Evolutionary conservation across 768 basidiomycete genomes (phyloP), one percentile per base, ranked within the genome.

Genomic region (Boletus eberwhitei): DNA sequence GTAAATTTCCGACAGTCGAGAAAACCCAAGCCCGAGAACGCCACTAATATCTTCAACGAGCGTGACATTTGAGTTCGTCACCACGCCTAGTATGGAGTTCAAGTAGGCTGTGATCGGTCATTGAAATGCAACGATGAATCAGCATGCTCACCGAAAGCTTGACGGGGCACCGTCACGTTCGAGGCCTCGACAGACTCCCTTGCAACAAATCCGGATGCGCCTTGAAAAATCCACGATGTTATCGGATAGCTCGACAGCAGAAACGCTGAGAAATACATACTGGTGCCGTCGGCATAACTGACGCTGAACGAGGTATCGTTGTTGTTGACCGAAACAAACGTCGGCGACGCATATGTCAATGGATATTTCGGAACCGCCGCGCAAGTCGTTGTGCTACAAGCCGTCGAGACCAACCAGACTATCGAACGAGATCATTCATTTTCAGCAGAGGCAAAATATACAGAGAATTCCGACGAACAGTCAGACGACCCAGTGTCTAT

Each of bases 1-100:
- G 7, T 78, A 70, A 26, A 92, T 84, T 13, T 77, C 74, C 2
- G 90, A 90, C 35, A 90, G 74, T 21, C 88, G 79, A 26, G 87
- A 77, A 68, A 92, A 92, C 1, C 90, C 88, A 29, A 92, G 73
- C 21, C 90, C 90, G 21, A 92, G 63, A 36, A 92, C 70, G 3
- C 90, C 90, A 54, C 87, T 91, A 8, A 83, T 74, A 45, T 86
- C 67, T 62, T 88, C 82, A 11, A 73, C 71, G 57, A 91, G 71
- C 16, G 81, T 77, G 34, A 90, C 77, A 63, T 86, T 87, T 21
- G 82, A 83, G 38, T 77, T 67, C 2, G 81, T 83, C 38, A 86
- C 76, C 45, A 90, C 63, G 17, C 82, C 88, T 90, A n/a, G n/a
- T n/a, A 41, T 21, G 14, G 16, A 19, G 29, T 44, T n/a, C 13